Conservation (phyloP, 495 filamentous ascomycete species). For the Aspergillus asperescens region DNA sequence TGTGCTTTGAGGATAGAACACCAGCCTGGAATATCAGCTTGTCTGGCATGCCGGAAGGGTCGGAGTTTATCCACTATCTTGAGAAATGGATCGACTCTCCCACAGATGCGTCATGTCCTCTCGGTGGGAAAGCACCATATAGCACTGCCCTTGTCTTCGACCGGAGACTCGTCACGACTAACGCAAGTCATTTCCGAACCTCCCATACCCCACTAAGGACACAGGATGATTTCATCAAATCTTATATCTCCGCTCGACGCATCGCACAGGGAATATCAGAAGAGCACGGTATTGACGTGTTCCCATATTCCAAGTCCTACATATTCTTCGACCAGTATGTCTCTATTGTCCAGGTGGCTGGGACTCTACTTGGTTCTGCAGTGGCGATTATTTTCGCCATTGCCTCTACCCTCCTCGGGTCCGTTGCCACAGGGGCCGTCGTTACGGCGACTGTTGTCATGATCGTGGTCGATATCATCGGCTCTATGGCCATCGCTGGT, state of each 20-base stretch:
- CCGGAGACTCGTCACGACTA: conserved; percentile 53
- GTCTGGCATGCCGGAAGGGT: conserved; percentile 82
- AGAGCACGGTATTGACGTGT: conserved; percentile 68
- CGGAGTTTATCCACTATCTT: conserved; percentile 82
- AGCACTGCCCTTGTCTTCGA: conserved; percentile 80
- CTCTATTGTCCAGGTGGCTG: conserved; percentile 72
- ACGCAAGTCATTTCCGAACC: conserved; percentile 86
- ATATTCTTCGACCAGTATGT: conserved; percentile 99
- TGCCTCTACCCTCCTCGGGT: conserved; percentile 74
- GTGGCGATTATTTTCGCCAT: conserved; percentile 77
- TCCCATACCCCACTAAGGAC: conserved; percentile 77
- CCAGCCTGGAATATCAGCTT: conserved; percentile 85
- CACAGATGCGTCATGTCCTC: conserved; percentile 74
- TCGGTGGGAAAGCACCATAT: conserved; percentile 85
- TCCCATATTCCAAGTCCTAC: conserved; percentile 95
- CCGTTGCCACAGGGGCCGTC: conserved; percentile 71
- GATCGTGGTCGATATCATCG: conserved; percentile 92
- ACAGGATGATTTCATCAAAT: conserved; percentile 89
- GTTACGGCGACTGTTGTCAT: conserved; percentile 82
- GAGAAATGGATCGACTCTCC: conserved; percentile 75
- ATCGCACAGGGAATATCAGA: conserved; percentile 70
- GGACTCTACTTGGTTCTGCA: conserved; percentile 72
- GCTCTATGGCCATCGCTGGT: conserved; percentile 80
- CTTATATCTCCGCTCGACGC: conserved; percentile 83
- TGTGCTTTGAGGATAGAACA: conserved; percentile 71